phyloP scores from a whole-genome alignment of 805 yeast species.

The Yarrowia phangngaensis region DNA sequence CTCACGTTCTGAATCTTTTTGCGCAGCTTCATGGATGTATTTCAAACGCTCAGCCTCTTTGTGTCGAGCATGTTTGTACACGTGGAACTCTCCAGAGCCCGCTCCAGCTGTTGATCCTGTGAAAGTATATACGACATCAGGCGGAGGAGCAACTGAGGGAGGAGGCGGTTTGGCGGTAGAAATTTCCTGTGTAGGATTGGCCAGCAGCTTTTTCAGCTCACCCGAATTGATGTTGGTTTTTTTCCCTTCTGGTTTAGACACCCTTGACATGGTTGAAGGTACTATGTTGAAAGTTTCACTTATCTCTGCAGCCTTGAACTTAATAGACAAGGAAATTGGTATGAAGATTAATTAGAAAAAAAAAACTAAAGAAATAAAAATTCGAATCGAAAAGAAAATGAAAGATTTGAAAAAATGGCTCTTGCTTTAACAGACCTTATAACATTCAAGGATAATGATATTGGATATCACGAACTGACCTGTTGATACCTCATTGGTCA shows the following conservation, averaged over 20 bases:
- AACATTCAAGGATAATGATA: no score
- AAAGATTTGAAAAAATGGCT: no score
- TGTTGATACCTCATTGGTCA: no score
- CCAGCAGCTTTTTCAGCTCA: conserved; percentile 23
- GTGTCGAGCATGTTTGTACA: conserved; percentile 38
- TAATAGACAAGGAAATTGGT: no score
- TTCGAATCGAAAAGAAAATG: no score
- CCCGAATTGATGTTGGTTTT: conserved; percentile 9
- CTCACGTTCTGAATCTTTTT: conserved; percentile 30
- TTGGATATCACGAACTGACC: no score
- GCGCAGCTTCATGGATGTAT: conserved; percentile 32
- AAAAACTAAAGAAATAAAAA: no score
- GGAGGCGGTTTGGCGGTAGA: conserved; percentile 23
- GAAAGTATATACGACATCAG: conserved; percentile 36
- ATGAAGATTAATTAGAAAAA: no score
- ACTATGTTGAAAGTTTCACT: no score
- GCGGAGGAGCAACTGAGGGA: conserved; percentile 32
- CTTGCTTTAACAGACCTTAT: no score
- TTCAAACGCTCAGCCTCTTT: conserved; percentile 36
- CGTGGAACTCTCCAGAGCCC: conserved; percentile 42
- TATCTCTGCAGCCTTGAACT: no score
- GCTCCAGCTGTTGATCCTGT: conserved; percentile 41
- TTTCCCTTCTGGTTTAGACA: conserved; percentile 10
- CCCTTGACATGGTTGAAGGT: conserved; percentile 22
- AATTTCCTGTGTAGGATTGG: conserved; percentile 24